phyloP scores from a whole-genome alignment of 805 yeast genomes.

The Tetrapisispora namnaoensis region DNA sequence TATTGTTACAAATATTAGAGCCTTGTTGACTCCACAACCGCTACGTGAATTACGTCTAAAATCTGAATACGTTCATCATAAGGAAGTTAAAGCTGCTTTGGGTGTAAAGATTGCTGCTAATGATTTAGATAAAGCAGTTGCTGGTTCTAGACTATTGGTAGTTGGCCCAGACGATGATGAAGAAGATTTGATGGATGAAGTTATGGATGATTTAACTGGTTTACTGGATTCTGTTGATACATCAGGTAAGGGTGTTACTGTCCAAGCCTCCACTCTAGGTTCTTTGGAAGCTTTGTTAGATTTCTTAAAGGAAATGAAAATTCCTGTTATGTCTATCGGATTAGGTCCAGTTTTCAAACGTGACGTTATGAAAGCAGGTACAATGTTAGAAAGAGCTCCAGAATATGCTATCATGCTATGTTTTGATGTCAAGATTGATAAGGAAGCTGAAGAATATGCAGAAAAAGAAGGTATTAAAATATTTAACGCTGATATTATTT shows the following conservation, averaged over 20 bases:
- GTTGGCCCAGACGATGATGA: slow-evolving; percentile 97
- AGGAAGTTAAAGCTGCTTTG: slow-evolving; percentile 96
- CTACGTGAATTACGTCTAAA: slow-evolving; percentile 91
- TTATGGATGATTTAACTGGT: slow-evolving; percentile 96
- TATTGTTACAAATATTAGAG: slow-evolving; percentile 91
- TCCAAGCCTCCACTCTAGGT: slow-evolving; percentile 97
- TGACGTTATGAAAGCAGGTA: slow-evolving; percentile 94
- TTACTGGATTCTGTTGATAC: slow-evolving; percentile 89
- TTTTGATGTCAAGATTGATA: slow-evolving; percentile 94
- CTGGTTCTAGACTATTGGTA: slow-evolving; percentile 91
- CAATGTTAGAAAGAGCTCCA: slow-evolving; percentile 95
- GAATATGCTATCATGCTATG: slow-evolving; percentile 96
- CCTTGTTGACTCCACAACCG: slow-evolving; percentile 95
- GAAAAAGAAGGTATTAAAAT: slow-evolving; percentile 84
- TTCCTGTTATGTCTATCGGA: slow-evolving; percentile 97
- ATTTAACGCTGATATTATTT: slow-evolving; percentile 93
- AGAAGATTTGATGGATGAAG: slow-evolving; percentile 94
- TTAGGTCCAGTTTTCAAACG: slow-evolving; percentile 97
- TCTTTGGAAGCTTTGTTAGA: slow-evolving; percentile 94
- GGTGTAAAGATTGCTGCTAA: slow-evolving; percentile 98
- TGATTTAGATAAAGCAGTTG: slow-evolving; percentile 96
- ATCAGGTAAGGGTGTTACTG: slow-evolving; percentile 94
- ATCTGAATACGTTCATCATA: slow-evolving; percentile 93
- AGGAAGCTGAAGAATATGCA: slow-evolving; percentile 98
- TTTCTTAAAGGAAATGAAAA: slow-evolving; percentile 96